phyloP scores from a whole-genome alignment of 768 basidiomycete species.

The Auriscalpium microsporum region DNA sequence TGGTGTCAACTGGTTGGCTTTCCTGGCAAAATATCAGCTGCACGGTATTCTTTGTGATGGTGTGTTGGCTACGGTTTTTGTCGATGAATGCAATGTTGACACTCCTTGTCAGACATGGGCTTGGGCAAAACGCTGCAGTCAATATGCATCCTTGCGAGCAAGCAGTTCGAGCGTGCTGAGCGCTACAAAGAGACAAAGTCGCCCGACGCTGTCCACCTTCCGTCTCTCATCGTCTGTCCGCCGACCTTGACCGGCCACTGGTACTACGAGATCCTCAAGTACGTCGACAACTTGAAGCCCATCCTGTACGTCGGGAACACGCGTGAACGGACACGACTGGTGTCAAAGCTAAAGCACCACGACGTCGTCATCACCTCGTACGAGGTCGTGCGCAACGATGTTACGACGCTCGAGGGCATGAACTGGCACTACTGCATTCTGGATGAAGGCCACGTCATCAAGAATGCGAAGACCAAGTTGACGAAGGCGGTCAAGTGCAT shows the following conservation, averaged over 20 bases:
- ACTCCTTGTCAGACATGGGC: conserved; percentile 74
- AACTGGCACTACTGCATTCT: conserved; percentile 95
- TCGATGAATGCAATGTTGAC: conserved; percentile 4
- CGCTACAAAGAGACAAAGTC: conserved; percentile 56
- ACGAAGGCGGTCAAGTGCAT: conserved; percentile 93
- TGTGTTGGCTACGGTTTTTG: conserved; percentile 27
- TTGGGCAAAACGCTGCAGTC: conserved; percentile 97
- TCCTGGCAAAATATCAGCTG: conserved; percentile 93
- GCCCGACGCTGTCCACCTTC: conserved; percentile 75
- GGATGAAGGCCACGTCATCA: conserved; percentile 98
- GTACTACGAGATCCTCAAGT: conserved; percentile 97
- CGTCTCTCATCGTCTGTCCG: conserved; percentile 92
- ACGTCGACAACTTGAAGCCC: conserved; percentile 74
- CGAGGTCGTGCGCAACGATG: conserved; percentile 94
- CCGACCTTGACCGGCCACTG: conserved; percentile 98
- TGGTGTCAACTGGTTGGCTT: conserved; percentile 97
- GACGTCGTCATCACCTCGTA: conserved; percentile 98
- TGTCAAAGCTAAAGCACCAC: conserved; percentile 55
- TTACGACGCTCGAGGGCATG: conserved; percentile 58
- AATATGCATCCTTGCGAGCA: conserved; percentile 92
- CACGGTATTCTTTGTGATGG: conserved; percentile 98
- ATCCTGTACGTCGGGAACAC: conserved; percentile 86
- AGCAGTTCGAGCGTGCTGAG: conserved; percentile 79
- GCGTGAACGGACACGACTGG: conserved; percentile 64
- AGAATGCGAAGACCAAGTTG: conserved; percentile 96